Evolutionary conservation across 176 grass and related monocot genomes (phyloP), one percentile per base, ranked within the genome.

Genomic region (Eragrostis curvula): DNA sequence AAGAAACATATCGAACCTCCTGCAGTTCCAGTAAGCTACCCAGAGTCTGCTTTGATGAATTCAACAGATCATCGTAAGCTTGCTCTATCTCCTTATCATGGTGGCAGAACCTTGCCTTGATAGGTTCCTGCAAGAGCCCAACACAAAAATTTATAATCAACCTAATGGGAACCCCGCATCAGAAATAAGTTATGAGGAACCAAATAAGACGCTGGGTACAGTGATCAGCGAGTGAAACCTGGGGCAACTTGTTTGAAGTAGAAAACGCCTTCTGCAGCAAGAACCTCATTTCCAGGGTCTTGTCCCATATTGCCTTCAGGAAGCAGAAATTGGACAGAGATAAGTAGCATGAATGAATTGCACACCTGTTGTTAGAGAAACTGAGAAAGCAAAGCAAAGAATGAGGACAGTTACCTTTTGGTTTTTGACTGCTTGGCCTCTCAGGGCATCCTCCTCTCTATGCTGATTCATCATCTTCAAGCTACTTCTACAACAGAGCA

Each of bases 201-300:
- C 32, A 36, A 66, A 56, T 17, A 65, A 51, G 25, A 71, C 79
- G 42, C 15, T 29, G 65, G 49, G 62, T 79, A 8, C 20, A 53
- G 61, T 47, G 62, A 52, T 57, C 3, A 68, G 68, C 36, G 43
- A 39, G 49, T n/a, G 51, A 72, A 14, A 98, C 92, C 96, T 90
- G 88, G 69, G 96, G 96, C 41, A 98, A 78, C 86, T 88, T 98
- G 72, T 98, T 98, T 53, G 96, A 91, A 86, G 68, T 84, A 73
- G 96, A 93, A 82, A 98, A 98, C 36, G 81, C 43, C 58, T 95
- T 98, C 72, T 95, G 92, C 56, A 95, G 88, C 73, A 93, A 86
- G 82, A 98, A 98, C 55, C 92, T 82, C 84, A 93, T 73, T 81
- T 98, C 96, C 48, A 98, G 70, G 24, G 88, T 91, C 81, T 86